A percentile compares a stretch with the other conserved stretches of the same genome.
Evolutionary conservation across 345 rosid species (phyloP).

Genomic region (Psidium friedrichsthalianum): DNA sequence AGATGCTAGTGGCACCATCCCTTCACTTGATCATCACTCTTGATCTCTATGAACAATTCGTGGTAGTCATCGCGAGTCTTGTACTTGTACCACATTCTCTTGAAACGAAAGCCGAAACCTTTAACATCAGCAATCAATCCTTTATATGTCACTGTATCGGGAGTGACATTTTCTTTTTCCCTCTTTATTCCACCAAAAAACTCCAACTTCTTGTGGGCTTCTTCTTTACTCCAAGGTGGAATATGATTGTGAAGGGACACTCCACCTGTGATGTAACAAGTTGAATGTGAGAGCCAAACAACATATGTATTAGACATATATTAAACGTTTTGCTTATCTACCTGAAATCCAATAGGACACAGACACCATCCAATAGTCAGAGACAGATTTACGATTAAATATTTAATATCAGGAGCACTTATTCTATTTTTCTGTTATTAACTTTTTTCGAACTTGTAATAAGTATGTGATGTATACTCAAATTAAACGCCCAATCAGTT

Average conservation of each 20-base stretch:
- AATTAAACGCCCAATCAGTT: no score
- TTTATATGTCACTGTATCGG: not conserved
- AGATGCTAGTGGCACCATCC: not conserved
- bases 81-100: not conserved
- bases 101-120: not conserved
- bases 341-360: not conserved
- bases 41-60: not conserved
- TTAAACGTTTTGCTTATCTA: fast-evolving
- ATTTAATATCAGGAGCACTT: not conserved
- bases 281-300: not conserved
- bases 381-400: not conserved
- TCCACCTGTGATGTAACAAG: not conserved
- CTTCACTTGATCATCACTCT: not conserved
- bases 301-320: not conserved
- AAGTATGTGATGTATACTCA: no score
- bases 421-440: not conserved
- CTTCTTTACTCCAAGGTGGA: not conserved
- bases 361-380: not conserved
- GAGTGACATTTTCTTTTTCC: not conserved
- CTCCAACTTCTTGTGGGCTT: not conserved
- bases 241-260: not conserved
- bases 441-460: no score
- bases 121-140: not conserved
- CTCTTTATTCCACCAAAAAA: not conserved
- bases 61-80: no score